phyloP scores from a whole-genome alignment of 352 stramenopile species.

The Pythium aquatile region DNA sequence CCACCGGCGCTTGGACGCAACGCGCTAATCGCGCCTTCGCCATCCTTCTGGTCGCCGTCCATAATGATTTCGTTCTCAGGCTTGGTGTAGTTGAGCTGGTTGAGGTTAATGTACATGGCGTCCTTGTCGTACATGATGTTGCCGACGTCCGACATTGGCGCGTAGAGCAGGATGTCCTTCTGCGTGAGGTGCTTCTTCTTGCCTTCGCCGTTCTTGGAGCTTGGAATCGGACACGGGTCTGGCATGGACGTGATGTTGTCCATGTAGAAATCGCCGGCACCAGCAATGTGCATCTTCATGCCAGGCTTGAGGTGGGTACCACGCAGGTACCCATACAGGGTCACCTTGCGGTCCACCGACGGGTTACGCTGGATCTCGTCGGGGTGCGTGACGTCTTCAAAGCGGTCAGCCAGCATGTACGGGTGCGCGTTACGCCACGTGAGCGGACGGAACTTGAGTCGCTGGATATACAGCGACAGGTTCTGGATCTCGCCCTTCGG shows the following conservation, averaged over 20 bases:
- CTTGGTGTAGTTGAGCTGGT: conserved; percentile 94
- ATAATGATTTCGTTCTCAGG: conserved; percentile 75
- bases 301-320: conserved; percentile 97
- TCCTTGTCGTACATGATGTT: conserved; percentile 99
- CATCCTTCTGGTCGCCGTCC: conserved; percentile 50
- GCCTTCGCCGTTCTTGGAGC: conserved; percentile 43
- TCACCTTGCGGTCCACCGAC: conserved; percentile 91
- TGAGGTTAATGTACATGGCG: conserved; percentile 99
- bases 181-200: conserved; percentile 90
- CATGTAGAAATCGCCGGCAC: conserved; percentile 98
- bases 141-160: conserved; percentile 93
- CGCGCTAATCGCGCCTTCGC: conserved; percentile 40
- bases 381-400: conserved; percentile 97
- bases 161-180: conserved; percentile 58
- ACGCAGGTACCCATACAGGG: conserved; percentile 98
- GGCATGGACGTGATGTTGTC: conserved; percentile 91
- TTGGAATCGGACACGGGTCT: conserved; percentile 96
- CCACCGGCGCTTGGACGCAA: conserved; percentile 36
- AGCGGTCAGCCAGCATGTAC: conserved; percentile 98
- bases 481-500: conserved; percentile 99
- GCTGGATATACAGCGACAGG: conserved; percentile 95
- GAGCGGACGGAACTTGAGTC: conserved; percentile 98
- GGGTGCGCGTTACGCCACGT: conserved; percentile 99
- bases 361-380: conserved; percentile 93
- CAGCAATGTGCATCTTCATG: conserved; percentile 98